Conservation (phyloP, 2,329 filamentous ascomycete genomes). For the Botrytis byssoidea region DNA sequence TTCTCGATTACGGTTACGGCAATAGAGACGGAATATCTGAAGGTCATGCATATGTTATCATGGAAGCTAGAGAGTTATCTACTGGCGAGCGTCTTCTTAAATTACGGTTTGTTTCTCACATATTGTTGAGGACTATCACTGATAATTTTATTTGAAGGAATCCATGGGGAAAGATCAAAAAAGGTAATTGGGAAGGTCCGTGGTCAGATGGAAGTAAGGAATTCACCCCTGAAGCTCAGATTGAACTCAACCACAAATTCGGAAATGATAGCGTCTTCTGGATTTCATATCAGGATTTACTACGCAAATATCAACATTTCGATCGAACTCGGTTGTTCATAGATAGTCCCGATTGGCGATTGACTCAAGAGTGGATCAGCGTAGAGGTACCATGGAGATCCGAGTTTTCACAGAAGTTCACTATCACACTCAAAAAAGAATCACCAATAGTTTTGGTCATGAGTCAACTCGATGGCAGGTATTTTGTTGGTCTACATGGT, state of each 20-base stretch:
- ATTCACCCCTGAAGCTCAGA: conserved; percentile 57
- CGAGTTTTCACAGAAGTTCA: conserved; percentile 61
- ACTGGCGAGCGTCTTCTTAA: conserved; percentile 56
- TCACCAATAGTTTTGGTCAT: conserved; percentile 59
- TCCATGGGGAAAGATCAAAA: conserved; percentile 58
- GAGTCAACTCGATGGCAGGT: conserved; percentile 60
- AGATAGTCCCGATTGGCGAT: conserved; percentile 54
- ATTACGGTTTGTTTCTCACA: conserved; percentile 41
- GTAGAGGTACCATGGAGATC: conserved; percentile 61
- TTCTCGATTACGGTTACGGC: conserved; percentile 62
- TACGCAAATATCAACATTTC: conserved; percentile 60
- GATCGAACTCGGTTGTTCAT: conserved; percentile 62
- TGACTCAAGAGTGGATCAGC: conserved; percentile 59
- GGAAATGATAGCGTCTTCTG: conserved; percentile 63
- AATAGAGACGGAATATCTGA: conserved; percentile 58
- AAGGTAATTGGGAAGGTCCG: conserved; percentile 58
- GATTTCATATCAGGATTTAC: conserved; percentile 62
- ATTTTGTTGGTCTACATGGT: conserved; percentile 60
- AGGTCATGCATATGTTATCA: conserved; percentile 59
- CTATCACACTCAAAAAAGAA: conserved; percentile 54
- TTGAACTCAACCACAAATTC: conserved; percentile 58
- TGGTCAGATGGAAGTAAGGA: conserved; percentile 60
- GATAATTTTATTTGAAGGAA: conserved; percentile 41
- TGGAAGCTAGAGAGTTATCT: conserved; percentile 54
- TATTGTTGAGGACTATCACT: neutral